Base-by-base conservation (phyloP, 1,284 basidiomycete genomes). In the Rhodotorula sp. region DNA sequence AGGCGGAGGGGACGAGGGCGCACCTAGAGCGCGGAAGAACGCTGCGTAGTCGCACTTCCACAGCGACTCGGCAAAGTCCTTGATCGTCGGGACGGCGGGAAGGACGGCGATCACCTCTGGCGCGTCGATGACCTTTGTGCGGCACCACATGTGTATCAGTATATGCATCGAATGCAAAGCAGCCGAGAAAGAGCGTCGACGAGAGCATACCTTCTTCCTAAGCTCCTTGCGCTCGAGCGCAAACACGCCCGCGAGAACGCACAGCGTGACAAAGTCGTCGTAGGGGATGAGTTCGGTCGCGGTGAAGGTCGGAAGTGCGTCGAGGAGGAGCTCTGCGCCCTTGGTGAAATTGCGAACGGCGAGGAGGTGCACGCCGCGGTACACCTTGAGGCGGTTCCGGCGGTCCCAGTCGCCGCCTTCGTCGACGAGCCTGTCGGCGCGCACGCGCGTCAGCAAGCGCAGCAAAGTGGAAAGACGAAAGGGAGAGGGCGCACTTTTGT, bases 391-490 rank as follows among this genome's bases (percentile, higher is more conserved):
- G 58, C 95, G 87, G 81, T 98, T 99, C 44, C 94, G 87, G 67
- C 97, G 86, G 82, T 99, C 96, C 96, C 96, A 99, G 82, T 99
- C 96, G 59, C 97, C 96, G 3, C 97, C 96, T 81, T 94, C 88
- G 78, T 98, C 94, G 63, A 98, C 91, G 48, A 97, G 84, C 73
- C 92, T 95, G 79, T 9, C 36, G 1, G 17, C 10, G 46, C 6
- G 29, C 60, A n/a, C 2, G 4, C 7, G n/a, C 5, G 51, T 53
- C 51, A 53, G 51, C 17, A 10, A 1, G 51, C 15, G 50, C 2
- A 51, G 9, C 50, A 27, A 51, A 27, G 17, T 15, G 17, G 22
- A 48, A 25, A 19, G 21, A 8, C 7, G 9, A 50, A 10, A 34
- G 21, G 27, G 17, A 39, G 29, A 29, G 19, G 36, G 85, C 88